Evolutionary conservation across 805 yeast genomes (phyloP).

Genomic region (Wickerhamomyces strasburgensis): DNA sequence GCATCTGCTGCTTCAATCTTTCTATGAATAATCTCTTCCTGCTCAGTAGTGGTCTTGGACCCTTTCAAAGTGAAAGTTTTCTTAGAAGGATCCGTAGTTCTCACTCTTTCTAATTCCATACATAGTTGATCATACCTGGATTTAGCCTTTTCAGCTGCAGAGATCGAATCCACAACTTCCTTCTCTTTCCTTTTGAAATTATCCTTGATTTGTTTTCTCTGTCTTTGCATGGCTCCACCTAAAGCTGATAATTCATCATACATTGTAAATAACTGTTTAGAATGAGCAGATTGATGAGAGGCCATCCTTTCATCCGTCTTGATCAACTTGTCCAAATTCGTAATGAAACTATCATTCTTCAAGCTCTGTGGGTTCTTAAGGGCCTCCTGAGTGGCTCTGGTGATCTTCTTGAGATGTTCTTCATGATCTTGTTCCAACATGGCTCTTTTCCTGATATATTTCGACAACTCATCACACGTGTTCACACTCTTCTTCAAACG

Average conservation of each 20-base stretch:
- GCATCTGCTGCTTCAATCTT: conserved; percentile 82
- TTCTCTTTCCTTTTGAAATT: conserved; percentile 78
- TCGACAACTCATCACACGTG: conserved; percentile 81
- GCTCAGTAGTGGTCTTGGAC: conserved; percentile 69
- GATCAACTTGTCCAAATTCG: conserved; percentile 62
- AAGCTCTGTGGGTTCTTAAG: conserved; percentile 40
- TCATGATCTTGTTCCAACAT: conserved; percentile 74
- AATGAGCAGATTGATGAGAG: conserved; percentile 69
- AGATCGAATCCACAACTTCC: conserved; percentile 77
- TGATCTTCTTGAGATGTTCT: conserved; percentile 66
- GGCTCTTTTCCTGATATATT: conserved; percentile 74
- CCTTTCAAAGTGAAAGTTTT: conserved; percentile 79
- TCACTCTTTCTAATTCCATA: conserved; percentile 78
- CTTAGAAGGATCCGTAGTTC: conserved; percentile 76
- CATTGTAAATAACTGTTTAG: conserved; percentile 77
- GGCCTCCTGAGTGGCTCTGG: conserved; percentile 47
- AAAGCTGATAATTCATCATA: conserved; percentile 76
- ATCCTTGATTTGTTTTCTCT: conserved; percentile 76
- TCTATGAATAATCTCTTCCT: conserved; percentile 81
- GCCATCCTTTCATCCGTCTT: conserved; percentile 73
- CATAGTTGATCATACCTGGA: conserved; percentile 71
- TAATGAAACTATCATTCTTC: conserved; percentile 61
- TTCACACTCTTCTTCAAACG: conserved; percentile 75
- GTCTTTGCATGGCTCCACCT: conserved; percentile 60
- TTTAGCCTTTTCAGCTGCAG: conserved; percentile 85